Conservation (phyloP, 2,329 filamentous ascomycete genomes). For the Rutstroemia sp. region DNA sequence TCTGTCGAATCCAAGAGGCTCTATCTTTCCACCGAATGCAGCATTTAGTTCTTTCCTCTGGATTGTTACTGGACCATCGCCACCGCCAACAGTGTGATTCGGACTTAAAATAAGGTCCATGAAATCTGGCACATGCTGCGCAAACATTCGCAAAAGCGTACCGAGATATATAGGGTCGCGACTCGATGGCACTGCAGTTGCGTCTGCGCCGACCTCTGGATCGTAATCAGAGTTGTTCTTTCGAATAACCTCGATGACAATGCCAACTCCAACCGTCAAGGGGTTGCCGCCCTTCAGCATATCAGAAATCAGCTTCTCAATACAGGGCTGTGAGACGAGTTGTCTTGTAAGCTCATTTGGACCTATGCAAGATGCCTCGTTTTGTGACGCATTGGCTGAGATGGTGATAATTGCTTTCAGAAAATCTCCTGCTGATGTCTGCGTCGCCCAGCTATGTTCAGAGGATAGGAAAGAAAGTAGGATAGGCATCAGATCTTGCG, state of each 20-base stretch:
- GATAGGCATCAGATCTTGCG: constrained; percentile 78
- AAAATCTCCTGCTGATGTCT: constrained; percentile 95
- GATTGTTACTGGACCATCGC: constrained; percentile 50
- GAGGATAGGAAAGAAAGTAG: constrained; percentile 82
- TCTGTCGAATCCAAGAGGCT: constrained; percentile 90
- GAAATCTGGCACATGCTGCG: constrained; percentile 85
- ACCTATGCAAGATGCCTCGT: constrained; percentile 97
- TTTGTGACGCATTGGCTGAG: constrained; percentile 94
- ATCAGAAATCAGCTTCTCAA: constrained; percentile 76
- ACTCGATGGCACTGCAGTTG: constrained; percentile 70
- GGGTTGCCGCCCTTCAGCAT: constrained; percentile 95
- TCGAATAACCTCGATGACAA: constrained; percentile 95
- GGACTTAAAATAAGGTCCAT: constrained; percentile 82
- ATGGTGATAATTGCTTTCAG: constrained; percentile 99
- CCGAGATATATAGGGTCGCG: constrained; percentile 95
- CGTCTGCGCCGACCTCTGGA: constrained; percentile 77
- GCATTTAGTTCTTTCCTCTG: constrained; percentile 71
- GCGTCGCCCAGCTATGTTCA: constrained; percentile 79
- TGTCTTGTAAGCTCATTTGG: constrained; percentile 95
- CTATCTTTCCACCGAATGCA: constrained; percentile 84
- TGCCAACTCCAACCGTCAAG: constrained; percentile 90
- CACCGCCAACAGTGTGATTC: constrained; percentile 48
- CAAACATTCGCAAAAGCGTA: constrained; percentile 80
- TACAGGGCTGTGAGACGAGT: constrained; percentile 78
- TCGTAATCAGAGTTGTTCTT: constrained; percentile 99